A percentile compares a stretch with the other conserved stretches of the same genome.
Conservation (phyloP, 176 grass and related monocot species). For the maize (Zea mays) region DNA sequence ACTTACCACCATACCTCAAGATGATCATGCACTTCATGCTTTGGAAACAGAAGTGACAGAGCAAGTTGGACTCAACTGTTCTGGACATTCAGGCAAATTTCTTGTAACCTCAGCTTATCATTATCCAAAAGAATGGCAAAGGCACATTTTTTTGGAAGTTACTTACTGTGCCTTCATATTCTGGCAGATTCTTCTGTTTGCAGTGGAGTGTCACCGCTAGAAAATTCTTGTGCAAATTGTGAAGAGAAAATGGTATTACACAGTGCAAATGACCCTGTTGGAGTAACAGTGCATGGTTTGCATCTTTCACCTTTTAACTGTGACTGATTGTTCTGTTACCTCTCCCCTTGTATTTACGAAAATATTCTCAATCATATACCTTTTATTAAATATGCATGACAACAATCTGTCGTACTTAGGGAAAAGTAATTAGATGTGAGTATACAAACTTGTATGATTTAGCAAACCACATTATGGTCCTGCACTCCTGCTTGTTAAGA, state of each 20-base stretch:
- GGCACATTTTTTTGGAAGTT: neutral
- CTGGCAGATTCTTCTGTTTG: constrained; percentile 14
- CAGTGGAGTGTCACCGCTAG: no score
- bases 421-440: neutral
- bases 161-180: neutral
- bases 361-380: neutral
- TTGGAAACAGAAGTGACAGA: constrained; percentile 11
- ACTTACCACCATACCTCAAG: neutral
- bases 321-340: neutral
- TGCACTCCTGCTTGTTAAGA: neutral
- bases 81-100: constrained; percentile 32
- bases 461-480: neutral
- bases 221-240: constrained; percentile 2
- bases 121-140: constrained; percentile 10
- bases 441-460: neutral
- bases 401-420: neutral
- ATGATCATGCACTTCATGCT: constrained; percentile 23
- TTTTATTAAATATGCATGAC: neutral
- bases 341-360: neutral
- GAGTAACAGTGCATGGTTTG: constrained; percentile 40
- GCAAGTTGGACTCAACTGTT: constrained; percentile 14
- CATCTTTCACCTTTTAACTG: neutral
- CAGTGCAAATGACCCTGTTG: neutral
- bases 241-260: constrained; percentile 27
- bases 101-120: constrained; percentile 10